Evolutionary conservation across 2,329 filamentous ascomycete genomes (phyloP).

Genomic region (Neonectria faginata): DNA sequence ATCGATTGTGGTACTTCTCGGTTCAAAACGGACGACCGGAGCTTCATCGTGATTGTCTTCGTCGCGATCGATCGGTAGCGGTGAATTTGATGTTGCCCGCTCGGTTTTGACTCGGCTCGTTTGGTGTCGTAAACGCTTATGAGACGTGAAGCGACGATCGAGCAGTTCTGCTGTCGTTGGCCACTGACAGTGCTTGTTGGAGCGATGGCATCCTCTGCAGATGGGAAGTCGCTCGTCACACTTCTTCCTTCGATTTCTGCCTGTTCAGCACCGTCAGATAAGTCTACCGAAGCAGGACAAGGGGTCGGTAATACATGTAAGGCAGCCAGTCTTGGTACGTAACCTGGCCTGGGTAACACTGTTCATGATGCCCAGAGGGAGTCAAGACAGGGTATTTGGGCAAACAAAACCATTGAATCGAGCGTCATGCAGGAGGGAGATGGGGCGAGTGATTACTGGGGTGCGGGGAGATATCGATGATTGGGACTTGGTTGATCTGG

Average conservation of each 20-base stretch:
- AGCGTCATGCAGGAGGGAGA: neutral
- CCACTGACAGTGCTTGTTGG: conserved; percentile 28
- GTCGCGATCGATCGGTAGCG: neutral
- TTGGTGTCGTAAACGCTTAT: conserved; percentile 23
- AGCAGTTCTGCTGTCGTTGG: conserved; percentile 28
- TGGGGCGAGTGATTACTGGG: neutral
- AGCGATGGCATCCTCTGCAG: conserved; percentile 23
- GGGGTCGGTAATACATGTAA: conserved; percentile 27
- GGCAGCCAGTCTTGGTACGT: conserved; percentile 37
- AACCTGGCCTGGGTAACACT: conserved; percentile 11
- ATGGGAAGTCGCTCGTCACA: conserved; percentile 33
- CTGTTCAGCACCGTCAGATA: conserved; percentile 18
- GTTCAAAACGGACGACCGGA: neutral
- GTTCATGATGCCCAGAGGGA: conserved; percentile 7
- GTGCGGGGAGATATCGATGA: neutral
- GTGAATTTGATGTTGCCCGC: neutral
- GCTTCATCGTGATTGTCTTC: neutral
- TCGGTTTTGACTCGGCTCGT: neutral
- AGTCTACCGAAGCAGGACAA: too few species aligned
- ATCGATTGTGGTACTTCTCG: neutral
- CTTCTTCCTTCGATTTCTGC: conserved; percentile 36
- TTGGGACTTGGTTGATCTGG: neutral
- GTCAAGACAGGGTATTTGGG: neutral
- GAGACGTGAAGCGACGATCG: conserved; percentile 31
- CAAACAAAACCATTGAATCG: neutral